Base-by-base conservation (phyloP, 73 alveolate species). In the Urostyla sp. region DNA sequence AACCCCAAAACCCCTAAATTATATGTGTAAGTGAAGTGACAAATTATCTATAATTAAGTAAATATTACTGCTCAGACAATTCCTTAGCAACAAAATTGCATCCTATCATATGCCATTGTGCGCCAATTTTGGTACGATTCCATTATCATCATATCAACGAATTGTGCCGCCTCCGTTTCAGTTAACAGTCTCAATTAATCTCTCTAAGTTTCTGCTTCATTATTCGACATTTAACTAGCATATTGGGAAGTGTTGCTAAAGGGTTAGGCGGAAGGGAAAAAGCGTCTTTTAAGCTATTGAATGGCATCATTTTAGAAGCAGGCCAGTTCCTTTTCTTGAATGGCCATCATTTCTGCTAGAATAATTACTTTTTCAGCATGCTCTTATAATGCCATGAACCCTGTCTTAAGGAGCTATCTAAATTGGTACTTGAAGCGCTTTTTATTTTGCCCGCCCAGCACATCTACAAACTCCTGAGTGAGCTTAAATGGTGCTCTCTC, bases 401-500 rank as follows among this genome's bases (percentile, higher is more conserved):
- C 96, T n/a, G n/a, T n/a, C 49, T 83, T 81, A 34, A 26, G 20
- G 35, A 26, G 24, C 7, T 32, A 31, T 31, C 16, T 3, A 59
- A 53, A 59, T 23, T 13, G 7, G 8, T 55, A 16, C 23, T 59
- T 80, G 78, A 87, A 93, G 31, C 66, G 52, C 61, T 74, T 90
- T 15, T 87, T 61, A 26, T 93, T 84, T 37, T 49, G 43, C 23
- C 99, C 99, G 45, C 98, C 98, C 85, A 97, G 21, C 21, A 95
- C 95, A 45, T 92, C 96, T 0, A 95, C 94, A 75, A 95, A 92
- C 58, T 97, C 99, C 34, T 76, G 72, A 54, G 99, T 97, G 63
- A 97, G 91, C 69, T 97, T 97, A 89, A 97, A 97, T 8, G 99
- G 99, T 0, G 99, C 99, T 51, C 87, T 95, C 82, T 97, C 99